Base-by-base conservation (phyloP, 352 stramenopile genomes). In the Phytophthora crassamura region DNA sequence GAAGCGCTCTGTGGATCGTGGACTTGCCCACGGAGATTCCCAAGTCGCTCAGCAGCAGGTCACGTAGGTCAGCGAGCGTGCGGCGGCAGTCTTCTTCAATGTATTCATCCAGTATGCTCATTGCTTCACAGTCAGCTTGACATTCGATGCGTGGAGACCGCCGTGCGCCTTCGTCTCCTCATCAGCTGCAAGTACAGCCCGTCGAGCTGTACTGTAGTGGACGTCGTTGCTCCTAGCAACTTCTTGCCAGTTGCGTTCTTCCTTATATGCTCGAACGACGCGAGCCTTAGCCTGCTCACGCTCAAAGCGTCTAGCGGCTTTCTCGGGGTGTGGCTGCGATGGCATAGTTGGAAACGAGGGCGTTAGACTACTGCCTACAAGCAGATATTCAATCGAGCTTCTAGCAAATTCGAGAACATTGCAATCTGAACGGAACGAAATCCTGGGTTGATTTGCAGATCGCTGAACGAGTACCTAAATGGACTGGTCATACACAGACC, bases 61-160 rank as follows among this genome's bases (percentile, higher is more conserved):
- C 59, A 7, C 39, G 7, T 40, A 69, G 30, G 0, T 51, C 5
- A 1, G 8, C 20, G 0, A 67, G 35, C 9, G 59, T 68, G 0
- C 28, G 3, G 0, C 64, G 50, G 35, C 54, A 69, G 25, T 77
- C 43, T 5, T 71, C 46, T 14, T 67, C 48, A 2, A 76, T 2
- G 8, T 61, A 64, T 28, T 65, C 34, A 15, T 72, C 43, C 0
- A 76, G n/a, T 5, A 59, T 62, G 20, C 6, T 0, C 57, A 67
- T 72, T 0, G 48, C 57, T 11, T 67, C 56, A 76, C 42, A 0
- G 52, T 69, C 51, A 66, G 59, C 50, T 69, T 75, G 3, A 60
- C 46, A 8, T 11, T 8, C 1, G 43, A 7, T 16, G 2, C 9
- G 11, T 34, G 60, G 4, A 68, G 10, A 7, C 61, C 53, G 3